These are phyloP conservation scores for Phallus indusiatus DNA, from an alignment of 768 basidiomycete species.

Conservation along the genomic window DNA sequence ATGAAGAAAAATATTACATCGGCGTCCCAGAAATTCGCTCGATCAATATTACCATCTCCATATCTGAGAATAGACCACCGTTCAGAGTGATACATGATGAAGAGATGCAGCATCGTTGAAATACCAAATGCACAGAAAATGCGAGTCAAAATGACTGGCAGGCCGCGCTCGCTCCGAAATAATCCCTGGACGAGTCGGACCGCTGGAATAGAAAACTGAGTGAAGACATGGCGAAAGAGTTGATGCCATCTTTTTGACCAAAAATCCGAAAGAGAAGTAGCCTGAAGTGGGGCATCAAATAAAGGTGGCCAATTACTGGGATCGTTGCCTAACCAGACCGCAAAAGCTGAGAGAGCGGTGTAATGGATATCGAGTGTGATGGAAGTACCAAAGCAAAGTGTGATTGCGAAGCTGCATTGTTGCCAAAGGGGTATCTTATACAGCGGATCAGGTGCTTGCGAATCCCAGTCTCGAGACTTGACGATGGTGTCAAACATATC, in stretches of 20 bases:
- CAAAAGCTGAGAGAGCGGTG: neutral
- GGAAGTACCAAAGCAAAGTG: neutral
- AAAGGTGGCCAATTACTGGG: conserved; percentile 2
- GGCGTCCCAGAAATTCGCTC: neutral
- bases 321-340: neutral
- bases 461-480: neutral
- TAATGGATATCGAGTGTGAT: neutral
- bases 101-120: conserved; percentile 1
- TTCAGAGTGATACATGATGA: neutral
- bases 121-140: neutral
- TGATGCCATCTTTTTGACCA: conserved; percentile 6
- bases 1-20: neutral
- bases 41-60: neutral
- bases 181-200: neutral
- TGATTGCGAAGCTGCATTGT: neutral
- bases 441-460: neutral
- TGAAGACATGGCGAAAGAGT: conserved; percentile 4
- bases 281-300: neutral
- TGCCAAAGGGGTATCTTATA: neutral
- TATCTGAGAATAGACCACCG: neutral
- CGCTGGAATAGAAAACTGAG: neutral
- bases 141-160: neutral
- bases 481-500: neutral
- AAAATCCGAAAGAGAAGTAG: conserved; percentile 3
- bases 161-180: neutral